Evolutionary conservation across 2,329 filamentous ascomycete genomes (phyloP), one percentile per base, ranked within the genome.

Genomic region (Beauveria asiatica): DNA sequence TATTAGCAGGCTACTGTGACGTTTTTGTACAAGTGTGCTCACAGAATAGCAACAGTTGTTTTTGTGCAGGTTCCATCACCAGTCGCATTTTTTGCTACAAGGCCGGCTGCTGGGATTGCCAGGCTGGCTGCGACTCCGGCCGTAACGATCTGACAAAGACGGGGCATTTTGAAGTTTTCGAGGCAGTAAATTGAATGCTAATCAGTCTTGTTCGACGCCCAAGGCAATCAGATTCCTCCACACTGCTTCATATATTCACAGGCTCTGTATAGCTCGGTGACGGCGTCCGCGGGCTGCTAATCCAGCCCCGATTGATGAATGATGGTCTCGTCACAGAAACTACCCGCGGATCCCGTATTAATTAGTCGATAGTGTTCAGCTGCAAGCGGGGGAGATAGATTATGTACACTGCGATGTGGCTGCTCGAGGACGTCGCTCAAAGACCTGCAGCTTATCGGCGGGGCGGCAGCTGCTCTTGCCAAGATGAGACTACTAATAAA

Each of bases 11-110:
- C 9, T 21, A 23, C 37, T n/a, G 49, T 13, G 7, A 8, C 7
- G 13, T 23, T 37, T 2, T 17, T 13, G 39, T 33, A 49, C 5
- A 5, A 41, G 42, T 6, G 17, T 11, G 11, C 65, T 62, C 45
- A 69, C 67, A 73, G 64, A 10, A 73, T 67, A 2, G 70, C 71
- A 1, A 73, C 70, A 0, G 65, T 69, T 5, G 70, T 70, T 48
- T 68, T 73, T 3, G 55, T 66, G 42, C 71, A 73, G 0, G 63
- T 37, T 3, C 30, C 55, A 19, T 60, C 48, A 2, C 49, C 16
- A 2, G 51, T 30, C 19, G 30, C 23, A 13, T 59, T 30, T 9
- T 27, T 61, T 9, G 62, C 52, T 6, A 64, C 63, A 8, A 57
- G 62, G 3, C 62, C 65, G 19, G 21, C 1, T 4, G 59, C 48